A percentile compares a stretch with the other conserved stretches of the same genome.
Evolutionary conservation across 73 alveolate species (phyloP).

Genomic region (Effrenium voratum): DNA sequence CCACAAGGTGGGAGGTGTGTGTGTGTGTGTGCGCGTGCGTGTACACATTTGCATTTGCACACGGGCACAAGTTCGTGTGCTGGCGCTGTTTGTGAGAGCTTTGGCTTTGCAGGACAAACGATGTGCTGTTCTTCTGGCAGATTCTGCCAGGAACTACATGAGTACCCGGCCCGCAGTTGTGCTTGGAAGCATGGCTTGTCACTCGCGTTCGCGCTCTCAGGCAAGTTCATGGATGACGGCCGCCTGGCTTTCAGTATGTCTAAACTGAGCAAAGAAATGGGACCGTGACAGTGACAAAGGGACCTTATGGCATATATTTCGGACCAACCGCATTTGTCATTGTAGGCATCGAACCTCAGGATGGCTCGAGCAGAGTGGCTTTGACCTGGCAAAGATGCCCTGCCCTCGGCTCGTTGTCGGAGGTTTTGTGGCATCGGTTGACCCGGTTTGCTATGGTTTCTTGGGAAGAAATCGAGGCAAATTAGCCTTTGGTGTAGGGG

Average conservation of each 20-base stretch:
- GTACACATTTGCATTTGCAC: too few species aligned
- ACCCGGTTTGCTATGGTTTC: too few species aligned
- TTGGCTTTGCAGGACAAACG: constrained; percentile 50
- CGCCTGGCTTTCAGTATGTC: constrained; percentile 7
- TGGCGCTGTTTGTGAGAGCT: too few species aligned
- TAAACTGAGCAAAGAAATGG: too few species aligned
- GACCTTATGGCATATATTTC: too few species aligned
- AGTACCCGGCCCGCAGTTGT: constrained; percentile 29
- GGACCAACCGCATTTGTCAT: too few species aligned
- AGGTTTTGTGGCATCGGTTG: not conserved
- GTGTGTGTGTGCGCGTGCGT: too few species aligned
- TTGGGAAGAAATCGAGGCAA: too few species aligned
- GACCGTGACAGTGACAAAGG: too few species aligned
- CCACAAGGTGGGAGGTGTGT: too few species aligned
- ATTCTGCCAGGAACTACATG: constrained; percentile 95
- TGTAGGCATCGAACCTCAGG: constrained; percentile 36
- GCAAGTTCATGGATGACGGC: constrained; percentile 94
- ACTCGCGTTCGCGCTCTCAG: not conserved
- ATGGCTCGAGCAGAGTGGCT: constrained; percentile 80
- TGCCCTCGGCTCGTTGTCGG: not conserved
- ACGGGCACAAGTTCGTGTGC: too few species aligned
- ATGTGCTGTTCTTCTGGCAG: constrained; percentile 94
- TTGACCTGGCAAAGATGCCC: constrained; percentile 71
- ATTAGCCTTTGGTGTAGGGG: too few species aligned
- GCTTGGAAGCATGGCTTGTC: not conserved